Percentiles rank a stretch among this genome's conserved stretches.
Evolutionary conservation across 768 basidiomycete species (phyloP).

Genomic region (Mycena chlorophos): DNA sequence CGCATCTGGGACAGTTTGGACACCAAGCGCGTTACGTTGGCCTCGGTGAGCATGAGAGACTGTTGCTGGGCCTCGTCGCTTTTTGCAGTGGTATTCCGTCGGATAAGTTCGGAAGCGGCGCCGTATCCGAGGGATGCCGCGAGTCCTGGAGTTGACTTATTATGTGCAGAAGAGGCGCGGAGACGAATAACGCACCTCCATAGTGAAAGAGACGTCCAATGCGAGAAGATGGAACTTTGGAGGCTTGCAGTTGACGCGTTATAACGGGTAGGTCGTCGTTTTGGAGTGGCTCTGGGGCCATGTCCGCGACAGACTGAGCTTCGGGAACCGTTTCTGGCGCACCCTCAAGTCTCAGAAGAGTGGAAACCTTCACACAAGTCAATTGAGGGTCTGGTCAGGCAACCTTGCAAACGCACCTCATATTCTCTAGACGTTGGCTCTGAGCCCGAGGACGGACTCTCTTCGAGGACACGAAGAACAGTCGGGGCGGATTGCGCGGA

Average conservation of each 20-base stretch:
- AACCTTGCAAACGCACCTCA: no score
- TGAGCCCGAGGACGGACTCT: not conserved
- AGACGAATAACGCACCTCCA: slow-evolving; percentile 57
- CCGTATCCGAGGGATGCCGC: slow-evolving; percentile 89
- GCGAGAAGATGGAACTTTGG: slow-evolving; percentile 87
- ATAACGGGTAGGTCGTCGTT: slow-evolving; percentile 14
- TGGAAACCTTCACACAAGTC: no score
- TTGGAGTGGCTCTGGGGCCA: slow-evolving; percentile 12
- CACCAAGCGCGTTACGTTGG: slow-evolving; percentile 87
- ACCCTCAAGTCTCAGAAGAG: no score
- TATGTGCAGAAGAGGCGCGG: not conserved
- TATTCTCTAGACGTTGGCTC: no score
- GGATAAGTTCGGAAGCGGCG: slow-evolving; percentile 82
- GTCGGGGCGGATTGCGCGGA: not conserved
- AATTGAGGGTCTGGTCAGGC: no score
- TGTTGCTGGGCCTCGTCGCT: slow-evolving; percentile 32
- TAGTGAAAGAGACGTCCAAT: slow-evolving; percentile 92
- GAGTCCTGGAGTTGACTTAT: slow-evolving; percentile 56
- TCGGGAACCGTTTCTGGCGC: not conserved
- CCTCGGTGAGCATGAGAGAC: slow-evolving; percentile 84
- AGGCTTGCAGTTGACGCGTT: slow-evolving; percentile 63
- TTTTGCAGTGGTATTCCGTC: slow-evolving; percentile 55
- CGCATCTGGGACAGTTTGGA: slow-evolving; percentile 94
- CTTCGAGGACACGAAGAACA: not conserved
- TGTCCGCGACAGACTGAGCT: not conserved